These are phyloP conservation scores for Hanseniaspora mollemarum DNA, from an alignment of 805 yeast genomes.

Conservation along the genomic window DNA sequence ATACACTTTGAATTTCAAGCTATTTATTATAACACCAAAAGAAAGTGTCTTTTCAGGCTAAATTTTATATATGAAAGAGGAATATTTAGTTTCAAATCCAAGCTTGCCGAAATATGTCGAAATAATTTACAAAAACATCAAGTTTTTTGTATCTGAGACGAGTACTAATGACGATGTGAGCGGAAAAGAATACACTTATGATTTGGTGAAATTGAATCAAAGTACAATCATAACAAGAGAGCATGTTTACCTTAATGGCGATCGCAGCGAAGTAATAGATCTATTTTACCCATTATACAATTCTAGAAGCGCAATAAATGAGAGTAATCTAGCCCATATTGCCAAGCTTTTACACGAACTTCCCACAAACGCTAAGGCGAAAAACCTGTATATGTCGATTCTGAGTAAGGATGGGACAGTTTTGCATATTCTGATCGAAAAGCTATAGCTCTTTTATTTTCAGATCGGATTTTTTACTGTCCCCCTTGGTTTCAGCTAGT, in stretches of 20 bases:
- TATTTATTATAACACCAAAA: no score
- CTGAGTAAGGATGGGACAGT: constrained; percentile 10
- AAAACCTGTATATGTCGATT: constrained; percentile 4
- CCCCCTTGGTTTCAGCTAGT: background rate
- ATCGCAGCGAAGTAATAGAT: background rate
- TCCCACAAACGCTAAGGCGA: background rate
- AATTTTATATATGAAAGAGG: no score
- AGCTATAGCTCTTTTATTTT: constrained; percentile 9
- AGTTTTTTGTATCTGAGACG: constrained; percentile 8
- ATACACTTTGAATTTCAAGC: no score
- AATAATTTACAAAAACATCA: constrained; percentile 2
- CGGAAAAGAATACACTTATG: background rate
- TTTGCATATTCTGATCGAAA: background rate
- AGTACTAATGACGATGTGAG: background rate
- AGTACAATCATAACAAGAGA: background rate
- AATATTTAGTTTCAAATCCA: no score
- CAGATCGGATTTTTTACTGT: background rate
- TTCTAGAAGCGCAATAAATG: background rate
- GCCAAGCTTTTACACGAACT: background rate
- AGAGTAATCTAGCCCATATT: background rate
- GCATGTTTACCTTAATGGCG: background rate
- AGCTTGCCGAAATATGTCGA: constrained; percentile 5
- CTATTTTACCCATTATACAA: background rate
- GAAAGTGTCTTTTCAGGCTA: no score
- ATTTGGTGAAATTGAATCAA: background rate